phyloP scores from a whole-genome alignment of 163 green algal species.

The Scenedesmus sp. region DNA sequence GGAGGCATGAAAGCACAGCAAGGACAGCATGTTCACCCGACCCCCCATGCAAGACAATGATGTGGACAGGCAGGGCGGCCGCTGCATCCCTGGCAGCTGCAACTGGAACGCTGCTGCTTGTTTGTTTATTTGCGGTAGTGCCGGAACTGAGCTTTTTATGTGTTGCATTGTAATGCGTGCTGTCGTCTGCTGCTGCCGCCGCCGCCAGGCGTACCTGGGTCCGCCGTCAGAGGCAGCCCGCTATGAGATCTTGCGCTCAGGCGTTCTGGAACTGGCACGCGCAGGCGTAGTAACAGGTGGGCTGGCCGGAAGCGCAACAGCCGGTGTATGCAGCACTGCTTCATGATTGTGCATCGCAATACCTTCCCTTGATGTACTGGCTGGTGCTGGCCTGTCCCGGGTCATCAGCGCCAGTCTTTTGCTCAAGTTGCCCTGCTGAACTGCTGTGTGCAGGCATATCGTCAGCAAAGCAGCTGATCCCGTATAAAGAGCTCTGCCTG shows the following conservation, averaged over 20 bases:
- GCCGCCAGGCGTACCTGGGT: slow-evolving; percentile 83
- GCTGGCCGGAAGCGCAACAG: neutral
- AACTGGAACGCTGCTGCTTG: neutral
- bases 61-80: neutral
- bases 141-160: neutral
- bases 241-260: slow-evolving; percentile 91
- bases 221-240: slow-evolving; percentile 79
- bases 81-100: neutral
- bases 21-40: too few species aligned
- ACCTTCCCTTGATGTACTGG: too few species aligned
- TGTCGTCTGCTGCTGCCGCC: neutral
- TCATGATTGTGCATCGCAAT: too few species aligned
- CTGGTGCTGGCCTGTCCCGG: too few species aligned
- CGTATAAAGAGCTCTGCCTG: slow-evolving; percentile 35
- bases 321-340: neutral
- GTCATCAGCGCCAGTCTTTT: too few species aligned
- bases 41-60: too few species aligned
- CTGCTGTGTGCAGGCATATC: slow-evolving; percentile 4
- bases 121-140: too few species aligned
- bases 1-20: too few species aligned
- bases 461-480: slow-evolving; percentile 4
- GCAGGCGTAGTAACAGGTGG: slow-evolving; percentile 74
- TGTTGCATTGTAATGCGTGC: neutral
- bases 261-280: slow-evolving; percentile 83
- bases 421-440: neutral